A percentile compares a stretch with the other conserved stretches of the same genome.
Conservation (phyloP, 345 rosid genomes). For the Alliaria petiolata region DNA sequence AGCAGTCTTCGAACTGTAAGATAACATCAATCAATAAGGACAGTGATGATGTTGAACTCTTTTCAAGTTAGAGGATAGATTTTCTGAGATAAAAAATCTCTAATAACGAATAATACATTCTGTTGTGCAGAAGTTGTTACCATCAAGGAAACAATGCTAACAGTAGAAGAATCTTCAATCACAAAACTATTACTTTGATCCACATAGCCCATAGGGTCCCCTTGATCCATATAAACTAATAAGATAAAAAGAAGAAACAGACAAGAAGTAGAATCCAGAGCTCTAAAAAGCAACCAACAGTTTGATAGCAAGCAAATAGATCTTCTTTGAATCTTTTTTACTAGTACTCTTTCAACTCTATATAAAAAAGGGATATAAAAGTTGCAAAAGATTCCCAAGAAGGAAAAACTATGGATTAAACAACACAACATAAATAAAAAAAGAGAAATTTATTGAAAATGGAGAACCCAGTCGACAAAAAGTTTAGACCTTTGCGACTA, state of each 20-base stretch:
- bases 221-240: constrained; percentile 11
- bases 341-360: constrained; percentile 10
- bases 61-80: neutral
- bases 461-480: neutral
- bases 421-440: neutral
- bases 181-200: neutral
- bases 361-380: neutral
- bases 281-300: constrained; percentile 10
- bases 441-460: neutral
- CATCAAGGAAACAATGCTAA: neutral
- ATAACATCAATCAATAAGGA: neutral
- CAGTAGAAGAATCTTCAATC: neutral
- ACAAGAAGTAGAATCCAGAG: constrained; percentile 30
- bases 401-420: neutral
- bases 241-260: neutral
- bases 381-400: neutral
- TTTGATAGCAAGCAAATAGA: constrained; percentile 13
- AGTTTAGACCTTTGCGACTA: constrained; percentile 3
- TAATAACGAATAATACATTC: neutral
- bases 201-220: too few species aligned
- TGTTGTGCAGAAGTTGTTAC: neutral
- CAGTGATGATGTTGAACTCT: neutral
- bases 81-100: neutral
- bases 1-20: neutral
- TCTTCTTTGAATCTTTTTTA: constrained; percentile 44